Percentiles rank a stretch among this genome's conserved stretches.
Conservation (phyloP, 129 eudicot species). For the Helichrysum umbraculigerum region DNA sequence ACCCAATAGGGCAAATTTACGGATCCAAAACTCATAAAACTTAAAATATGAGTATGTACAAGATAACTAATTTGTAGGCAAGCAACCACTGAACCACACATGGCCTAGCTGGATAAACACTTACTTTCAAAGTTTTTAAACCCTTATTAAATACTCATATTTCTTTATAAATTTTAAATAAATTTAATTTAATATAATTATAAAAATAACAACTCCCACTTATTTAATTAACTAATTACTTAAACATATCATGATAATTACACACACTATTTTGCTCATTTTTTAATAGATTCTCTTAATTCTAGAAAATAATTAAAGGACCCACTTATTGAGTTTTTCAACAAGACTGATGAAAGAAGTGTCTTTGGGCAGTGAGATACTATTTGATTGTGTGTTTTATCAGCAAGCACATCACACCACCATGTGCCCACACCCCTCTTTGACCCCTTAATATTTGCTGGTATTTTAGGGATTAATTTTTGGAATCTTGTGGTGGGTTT, state of each 20-base stretch:
- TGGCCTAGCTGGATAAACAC: conserved; percentile 73
- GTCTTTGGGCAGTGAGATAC: conserved; percentile 30
- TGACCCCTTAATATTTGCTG: conserved; percentile 27
- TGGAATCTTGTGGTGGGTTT: conserved; percentile 70
- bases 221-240: not conserved
- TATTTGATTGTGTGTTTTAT: conserved; percentile 27
- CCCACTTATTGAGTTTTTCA: conserved; percentile 43
- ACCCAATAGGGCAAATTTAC: not conserved
- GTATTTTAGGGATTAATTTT: conserved; percentile 45
- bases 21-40: conserved; percentile 15
- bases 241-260: not conserved
- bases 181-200: no score
- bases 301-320: conserved; percentile 33
- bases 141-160: conserved; percentile 11
- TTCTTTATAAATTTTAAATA: not conserved
- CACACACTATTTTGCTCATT: conserved; percentile 8
- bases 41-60: conserved; percentile 1
- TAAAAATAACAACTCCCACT: not conserved
- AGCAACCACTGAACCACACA: conserved; percentile 52
- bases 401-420: conserved; percentile 30
- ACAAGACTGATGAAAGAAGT: conserved; percentile 18
- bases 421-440: conserved; percentile 35
- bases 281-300: conserved; percentile 28
- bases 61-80: conserved; percentile 18
- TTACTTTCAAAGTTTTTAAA: conserved; percentile 34